Evolutionary conservation across 2,329 filamentous ascomycete genomes (phyloP).

Genomic region (Colletotrichum abscissum): DNA sequence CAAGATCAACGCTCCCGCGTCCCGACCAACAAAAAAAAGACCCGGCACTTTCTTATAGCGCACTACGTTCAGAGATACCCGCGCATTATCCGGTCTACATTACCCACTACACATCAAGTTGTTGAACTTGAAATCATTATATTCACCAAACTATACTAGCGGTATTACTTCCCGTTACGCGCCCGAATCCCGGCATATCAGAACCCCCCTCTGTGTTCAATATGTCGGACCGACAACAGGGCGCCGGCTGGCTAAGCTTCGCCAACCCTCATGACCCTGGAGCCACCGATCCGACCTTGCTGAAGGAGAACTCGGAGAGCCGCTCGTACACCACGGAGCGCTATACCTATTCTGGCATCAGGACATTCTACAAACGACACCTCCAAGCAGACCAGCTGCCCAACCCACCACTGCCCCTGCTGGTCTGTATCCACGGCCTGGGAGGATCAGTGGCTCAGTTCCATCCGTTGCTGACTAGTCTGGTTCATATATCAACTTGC

Average conservation of each 20-base stretch:
- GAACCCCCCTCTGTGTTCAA: not conserved
- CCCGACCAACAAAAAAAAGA: not conserved
- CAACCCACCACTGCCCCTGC: slow-evolving; percentile 76
- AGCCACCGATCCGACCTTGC: slow-evolving; percentile 79
- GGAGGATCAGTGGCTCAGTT: slow-evolving; percentile 95
- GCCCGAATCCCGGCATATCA: not conserved
- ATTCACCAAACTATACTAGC: not conserved
- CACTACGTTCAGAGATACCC: slow-evolving; percentile 32
- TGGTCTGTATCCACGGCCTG: slow-evolving; percentile 93
- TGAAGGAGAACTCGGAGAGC: slow-evolving; percentile 80
- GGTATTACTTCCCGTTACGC: not conserved
- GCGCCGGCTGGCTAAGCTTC: slow-evolving; percentile 18
- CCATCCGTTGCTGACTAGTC: slow-evolving; percentile 80
- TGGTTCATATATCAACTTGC: slow-evolving; percentile 86
- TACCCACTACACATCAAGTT: not conserved
- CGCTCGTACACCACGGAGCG: slow-evolving; percentile 77
- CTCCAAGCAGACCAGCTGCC: slow-evolving; percentile 86
- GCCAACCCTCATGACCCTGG: slow-evolving; percentile 50
- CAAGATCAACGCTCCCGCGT: not conserved
- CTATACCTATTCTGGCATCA: slow-evolving; percentile 79
- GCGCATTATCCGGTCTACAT: slow-evolving; percentile 14
- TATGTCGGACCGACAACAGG: slow-evolving; percentile 31
- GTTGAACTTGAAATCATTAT: not conserved
- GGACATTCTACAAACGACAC: slow-evolving; percentile 87
- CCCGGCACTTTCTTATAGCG: slow-evolving; percentile 10